Evolutionary conservation across 1,139 yeast species (phyloP), one percentile per base, ranked within the genome.

Genomic region (Meyerozyma sp.): DNA sequence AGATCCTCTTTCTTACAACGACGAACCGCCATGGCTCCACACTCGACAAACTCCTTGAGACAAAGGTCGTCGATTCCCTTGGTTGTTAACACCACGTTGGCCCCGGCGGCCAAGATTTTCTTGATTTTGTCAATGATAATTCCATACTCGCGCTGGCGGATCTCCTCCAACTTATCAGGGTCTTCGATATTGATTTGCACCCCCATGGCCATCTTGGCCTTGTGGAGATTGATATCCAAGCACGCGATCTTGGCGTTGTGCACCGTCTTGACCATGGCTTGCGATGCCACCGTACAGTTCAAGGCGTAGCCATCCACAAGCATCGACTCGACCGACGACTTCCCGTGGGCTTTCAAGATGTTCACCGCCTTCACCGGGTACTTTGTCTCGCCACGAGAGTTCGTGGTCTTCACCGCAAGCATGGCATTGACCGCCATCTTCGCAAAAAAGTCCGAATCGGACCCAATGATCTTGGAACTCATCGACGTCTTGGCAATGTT

Each of bases 331-430:
- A 74, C 75, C 1, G 96, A 77, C 8, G 96, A 87, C 62, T 90
- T 90, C 51, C 99, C 99, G 61, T 93, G 98, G 0, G 98, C 97
- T 65, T 94, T 94, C 56, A 94, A 75, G 44, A 94, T 82, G 61
- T 94, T 94, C 47, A 94, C 97, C 2, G 98, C 98, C 70, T 94
- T 94, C 43, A 93, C 96, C 1, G 99, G 99, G 63, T 94, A 94
- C 66, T 84, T 89, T 42, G 77, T 73, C 59, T 93, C 98, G 45
- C 96, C 97, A 57, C 90, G 85, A 32, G 82, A 67, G 61, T 90
- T 91, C 44, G 87, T 80, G 32, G 98, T 91, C 66, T 89, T 91
- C 44, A 94, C 98, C 3, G 97, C 96, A 49, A 90, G 73, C 82
- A 94, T 83, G 32, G 98, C 95, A 58, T 93, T 97, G 39, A 93